phyloP scores from a whole-genome alignment of 2,329 filamentous ascomycete genomes.

The Fusarium setosum region DNA sequence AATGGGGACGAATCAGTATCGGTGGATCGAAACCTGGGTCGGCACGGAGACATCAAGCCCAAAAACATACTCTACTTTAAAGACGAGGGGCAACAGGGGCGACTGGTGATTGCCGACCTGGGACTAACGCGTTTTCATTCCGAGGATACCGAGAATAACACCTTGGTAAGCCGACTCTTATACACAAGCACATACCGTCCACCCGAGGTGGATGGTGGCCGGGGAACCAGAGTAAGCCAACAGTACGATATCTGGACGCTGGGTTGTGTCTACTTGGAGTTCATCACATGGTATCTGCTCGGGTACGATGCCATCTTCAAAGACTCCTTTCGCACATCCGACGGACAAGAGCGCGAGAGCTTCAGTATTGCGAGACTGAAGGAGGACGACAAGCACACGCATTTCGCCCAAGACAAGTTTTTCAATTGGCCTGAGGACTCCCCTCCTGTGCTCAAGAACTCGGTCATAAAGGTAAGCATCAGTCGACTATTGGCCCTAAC shows the following conservation, averaged over 20 bases:
- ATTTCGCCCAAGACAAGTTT: not conserved
- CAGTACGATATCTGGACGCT: slow-evolving; percentile 8
- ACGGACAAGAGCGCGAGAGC: not conserved
- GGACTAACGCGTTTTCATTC: slow-evolving; percentile 7
- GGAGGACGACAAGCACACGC: not conserved
- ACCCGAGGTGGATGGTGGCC: not conserved
- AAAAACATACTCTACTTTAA: slow-evolving; percentile 6
- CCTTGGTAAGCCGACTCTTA: not conserved
- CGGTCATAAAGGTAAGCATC: not conserved
- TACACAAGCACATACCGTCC: not conserved
- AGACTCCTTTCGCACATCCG: not conserved
- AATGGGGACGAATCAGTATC: not conserved
- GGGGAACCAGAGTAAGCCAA: not conserved
- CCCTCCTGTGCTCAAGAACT: not conserved
- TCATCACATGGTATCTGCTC: slow-evolving; percentile 7
- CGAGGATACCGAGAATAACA: not conserved
- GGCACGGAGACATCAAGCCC: slow-evolving; percentile 1
- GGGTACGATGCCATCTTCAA: not conserved
- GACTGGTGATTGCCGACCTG: not conserved
- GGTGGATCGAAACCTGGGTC: not conserved
- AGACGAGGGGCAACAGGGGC: not conserved
- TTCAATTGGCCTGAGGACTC: not conserved
- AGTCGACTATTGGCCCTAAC: not conserved
- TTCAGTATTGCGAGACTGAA: not conserved
- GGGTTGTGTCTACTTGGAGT: slow-evolving; percentile 8